phyloP scores from a whole-genome alignment of 352 stramenopile genomes.

The Globisporangium uncinulatum region DNA sequence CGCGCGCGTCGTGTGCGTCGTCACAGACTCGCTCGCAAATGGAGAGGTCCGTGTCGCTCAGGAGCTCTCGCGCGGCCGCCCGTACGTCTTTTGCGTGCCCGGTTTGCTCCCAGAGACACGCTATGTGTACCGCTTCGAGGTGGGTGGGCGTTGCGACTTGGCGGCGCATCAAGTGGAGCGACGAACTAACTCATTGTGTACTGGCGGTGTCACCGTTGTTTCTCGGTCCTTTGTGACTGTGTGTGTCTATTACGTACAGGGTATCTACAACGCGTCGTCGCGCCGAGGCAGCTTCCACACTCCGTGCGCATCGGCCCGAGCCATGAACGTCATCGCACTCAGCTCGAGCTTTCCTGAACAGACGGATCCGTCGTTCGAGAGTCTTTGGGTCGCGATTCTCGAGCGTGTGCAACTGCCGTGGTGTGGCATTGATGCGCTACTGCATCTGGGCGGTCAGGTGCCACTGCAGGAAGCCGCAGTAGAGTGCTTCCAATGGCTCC shows the following conservation, averaged over 20 bases:
- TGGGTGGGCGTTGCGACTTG: constrained; percentile 4
- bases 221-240: not conserved
- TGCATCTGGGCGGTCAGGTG: constrained; percentile 72
- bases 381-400: constrained; percentile 48
- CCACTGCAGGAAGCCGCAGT: constrained; percentile 61
- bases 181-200: not conserved
- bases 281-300: constrained; percentile 64
- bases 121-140: constrained; percentile 69
- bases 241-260: constrained; percentile 15
- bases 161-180: not conserved
- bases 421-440: constrained; percentile 63
- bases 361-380: constrained; percentile 46
- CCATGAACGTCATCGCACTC: constrained; percentile 49
- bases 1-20: constrained; percentile 45
- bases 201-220: too few relatives aligned
- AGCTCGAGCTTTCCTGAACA: constrained; percentile 69
- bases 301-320: constrained; percentile 13
- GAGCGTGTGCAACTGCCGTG: constrained; percentile 47
- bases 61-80: constrained; percentile 25
- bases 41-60: constrained; percentile 30
- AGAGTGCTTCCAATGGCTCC: constrained; percentile 56
- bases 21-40: constrained; percentile 60
- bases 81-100: constrained; percentile 41
- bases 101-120: constrained; percentile 42
- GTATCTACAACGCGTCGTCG: constrained; percentile 43